Evolutionary conservation across 1,139 yeast species (phyloP).

Genomic region (Pichia sp.): DNA sequence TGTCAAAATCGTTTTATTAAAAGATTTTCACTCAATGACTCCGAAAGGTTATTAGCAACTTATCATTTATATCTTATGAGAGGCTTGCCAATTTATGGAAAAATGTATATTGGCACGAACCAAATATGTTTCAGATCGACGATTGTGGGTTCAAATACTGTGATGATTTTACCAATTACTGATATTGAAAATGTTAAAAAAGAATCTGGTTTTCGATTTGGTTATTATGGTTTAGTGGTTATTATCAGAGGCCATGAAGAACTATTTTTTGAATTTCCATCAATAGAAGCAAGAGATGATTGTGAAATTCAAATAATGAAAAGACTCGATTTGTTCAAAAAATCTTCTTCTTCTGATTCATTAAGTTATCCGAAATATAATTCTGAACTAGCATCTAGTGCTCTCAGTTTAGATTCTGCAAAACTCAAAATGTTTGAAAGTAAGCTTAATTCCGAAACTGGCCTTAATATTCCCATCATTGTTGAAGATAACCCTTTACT

Average conservation of each 20-base stretch:
- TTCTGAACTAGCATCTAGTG: slow-evolving; percentile 17
- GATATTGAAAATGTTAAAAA: slow-evolving; percentile 65
- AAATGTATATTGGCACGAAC: slow-evolving; percentile 61
- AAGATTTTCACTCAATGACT: slow-evolving; percentile 58
- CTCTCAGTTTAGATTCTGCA: slow-evolving; percentile 37
- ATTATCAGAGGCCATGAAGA: slow-evolving; percentile 72
- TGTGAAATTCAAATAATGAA: slow-evolving; percentile 51
- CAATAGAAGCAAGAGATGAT: slow-evolving; percentile 64
- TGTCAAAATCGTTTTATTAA: slow-evolving; percentile 50
- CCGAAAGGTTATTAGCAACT: slow-evolving; percentile 53
- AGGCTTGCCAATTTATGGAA: slow-evolving; percentile 76
- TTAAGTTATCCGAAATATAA: slow-evolving; percentile 17
- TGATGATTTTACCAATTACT: slow-evolving; percentile 74
- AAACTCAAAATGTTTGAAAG: slow-evolving; percentile 59
- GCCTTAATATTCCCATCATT: slow-evolving; percentile 60
- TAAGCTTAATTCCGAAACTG: slow-evolving; percentile 49
- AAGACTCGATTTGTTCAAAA: slow-evolving; percentile 38
- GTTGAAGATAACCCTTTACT: slow-evolving; percentile 55
- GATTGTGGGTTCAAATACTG: slow-evolving; percentile 70
- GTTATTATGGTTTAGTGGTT: slow-evolving; percentile 62
- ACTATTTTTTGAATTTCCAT: slow-evolving; percentile 66
- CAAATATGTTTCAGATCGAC: slow-evolving; percentile 74
- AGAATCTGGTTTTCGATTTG: slow-evolving; percentile 59
- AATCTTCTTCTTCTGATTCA: slow-evolving; percentile 10
- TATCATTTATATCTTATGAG: slow-evolving; percentile 68